Percentiles rank a stretch among this genome's conserved stretches.
phyloP scores from a whole-genome alignment of 163 green algal species.

The Scenedesmus sp. region DNA sequence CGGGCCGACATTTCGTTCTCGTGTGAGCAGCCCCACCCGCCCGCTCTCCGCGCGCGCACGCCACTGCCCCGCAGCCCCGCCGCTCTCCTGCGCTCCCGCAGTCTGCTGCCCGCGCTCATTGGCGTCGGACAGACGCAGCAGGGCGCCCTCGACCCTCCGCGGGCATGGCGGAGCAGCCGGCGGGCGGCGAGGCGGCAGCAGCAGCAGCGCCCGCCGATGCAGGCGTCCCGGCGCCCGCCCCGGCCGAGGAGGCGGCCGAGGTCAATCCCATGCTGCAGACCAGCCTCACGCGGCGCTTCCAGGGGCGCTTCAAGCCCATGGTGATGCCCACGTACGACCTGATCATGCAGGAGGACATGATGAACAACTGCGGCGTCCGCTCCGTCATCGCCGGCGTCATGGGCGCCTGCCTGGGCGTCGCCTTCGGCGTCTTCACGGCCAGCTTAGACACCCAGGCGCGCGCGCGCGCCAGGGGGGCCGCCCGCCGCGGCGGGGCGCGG shows the following conservation, averaged over 20 bases:
- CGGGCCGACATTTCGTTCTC: no score
- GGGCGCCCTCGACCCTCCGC: no score
- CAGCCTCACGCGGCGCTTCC: slow-evolving; percentile 26
- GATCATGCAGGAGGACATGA: slow-evolving; percentile 86
- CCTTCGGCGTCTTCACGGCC: slow-evolving; percentile 95
- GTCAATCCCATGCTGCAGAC: slow-evolving; percentile 41
- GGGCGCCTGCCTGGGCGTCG: slow-evolving; percentile 82
- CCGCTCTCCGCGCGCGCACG: no score
- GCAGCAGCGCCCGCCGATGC: slow-evolving; percentile 1
- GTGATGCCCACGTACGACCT: slow-evolving; percentile 76
- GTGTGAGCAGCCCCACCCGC: no score
- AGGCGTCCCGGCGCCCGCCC: neutral
- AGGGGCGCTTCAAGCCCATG: slow-evolving; percentile 49
- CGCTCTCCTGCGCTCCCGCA: no score
- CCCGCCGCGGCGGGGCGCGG: no score
- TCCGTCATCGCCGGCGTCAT: slow-evolving; percentile 84
- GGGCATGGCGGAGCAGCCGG: neutral
- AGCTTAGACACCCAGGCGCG: slow-evolving; percentile 80
- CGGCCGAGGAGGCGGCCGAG: neutral
- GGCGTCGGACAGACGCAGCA: no score
- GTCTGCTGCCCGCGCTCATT: no score
- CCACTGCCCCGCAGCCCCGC: no score
- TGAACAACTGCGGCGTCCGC: slow-evolving; percentile 95
- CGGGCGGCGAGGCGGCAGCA: slow-evolving; percentile 24
- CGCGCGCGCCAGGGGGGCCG: no score